Evolutionary conservation across 2,329 filamentous ascomycete genomes (phyloP), one percentile per base, ranked within the genome.

Genomic region (Aspergillus pseudoterreus): DNA sequence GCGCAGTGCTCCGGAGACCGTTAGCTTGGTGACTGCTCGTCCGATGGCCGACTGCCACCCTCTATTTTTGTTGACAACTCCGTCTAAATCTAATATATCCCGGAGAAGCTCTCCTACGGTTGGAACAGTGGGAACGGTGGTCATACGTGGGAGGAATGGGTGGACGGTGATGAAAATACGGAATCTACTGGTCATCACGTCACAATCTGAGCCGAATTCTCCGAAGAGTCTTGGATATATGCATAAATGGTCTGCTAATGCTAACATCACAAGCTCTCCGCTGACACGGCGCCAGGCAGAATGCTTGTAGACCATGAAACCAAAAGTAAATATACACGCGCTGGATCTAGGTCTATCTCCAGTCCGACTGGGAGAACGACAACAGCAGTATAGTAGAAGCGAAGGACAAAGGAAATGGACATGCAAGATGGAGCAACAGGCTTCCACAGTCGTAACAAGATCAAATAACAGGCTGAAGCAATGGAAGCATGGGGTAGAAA

Each of bases 381-480:
- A 17, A 33, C 32, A 45, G 24, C 51, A 54, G 30, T 45, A 48
- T 50, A 45, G 41, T 24, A 41, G 15, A 39, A 54, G 39, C 45
- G 45, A 47, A 45, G 17, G 51, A 50, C 46, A 45, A 41, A 41
- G 50, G 24, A 41, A 21, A 51, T 44, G 45, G 43, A 46, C 33
- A 57, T 57, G 55, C 53, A 55, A 51, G 47, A n/a, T 24, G 44
- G 36, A 46, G 54, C 53, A 49, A 51, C 50, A 22, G 43, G 50
- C 53, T 51, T 53, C 49, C 51, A 46, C 44, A 35, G 54, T 57
- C 54, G 38, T 58, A 58, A 57, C 48, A 53, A 63, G 62, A 62
- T 58, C 57, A 61, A 55, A 57, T 56, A 57, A 59, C 56, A 57
- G 56, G 53, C 62, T 62, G 57, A 64, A 52, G 45, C 53, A 54